phyloP scores from a whole-genome alignment of 202 grass and related monocot species.

The Zizania palustris region DNA sequence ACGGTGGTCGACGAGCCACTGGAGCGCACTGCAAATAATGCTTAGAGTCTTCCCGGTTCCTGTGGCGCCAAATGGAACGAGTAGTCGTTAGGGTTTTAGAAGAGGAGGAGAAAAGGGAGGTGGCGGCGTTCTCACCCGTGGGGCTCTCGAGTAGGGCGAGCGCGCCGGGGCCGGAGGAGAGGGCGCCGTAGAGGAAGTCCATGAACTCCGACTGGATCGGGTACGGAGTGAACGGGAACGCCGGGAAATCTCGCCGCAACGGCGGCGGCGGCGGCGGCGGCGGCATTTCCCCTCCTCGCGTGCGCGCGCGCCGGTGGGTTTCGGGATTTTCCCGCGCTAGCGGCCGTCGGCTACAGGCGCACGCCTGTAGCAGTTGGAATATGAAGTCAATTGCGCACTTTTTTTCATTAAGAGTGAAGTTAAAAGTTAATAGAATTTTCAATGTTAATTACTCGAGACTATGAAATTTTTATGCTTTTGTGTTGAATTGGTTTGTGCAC shows the following conservation, averaged over 20 bases:
- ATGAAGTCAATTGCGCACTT: no score
- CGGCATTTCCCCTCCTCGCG: constrained; percentile 35
- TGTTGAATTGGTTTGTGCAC: no score
- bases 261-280: constrained; percentile 21
- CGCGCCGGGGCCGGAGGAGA: constrained; percentile 58
- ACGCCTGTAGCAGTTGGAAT: no score
- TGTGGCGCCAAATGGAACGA: constrained; percentile 19
- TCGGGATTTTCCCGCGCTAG: constrained; percentile 23
- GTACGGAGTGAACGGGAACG: constrained; percentile 89
- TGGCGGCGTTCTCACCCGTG: constrained; percentile 53
- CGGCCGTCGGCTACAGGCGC: background rate
- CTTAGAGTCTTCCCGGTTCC: constrained; percentile 96
- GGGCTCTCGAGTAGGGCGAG: constrained; percentile 93
- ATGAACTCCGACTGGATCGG: constrained; percentile 91
- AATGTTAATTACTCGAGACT: no score
- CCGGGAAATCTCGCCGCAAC: constrained; percentile 63
- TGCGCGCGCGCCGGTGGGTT: background rate
- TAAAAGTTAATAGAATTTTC: no score
- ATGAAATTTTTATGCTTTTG: no score
- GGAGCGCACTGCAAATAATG: constrained; percentile 85
- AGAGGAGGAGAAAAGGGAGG: background rate
- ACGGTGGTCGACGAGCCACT: constrained; percentile 78
- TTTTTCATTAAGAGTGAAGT: no score
- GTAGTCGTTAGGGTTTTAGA: constrained; percentile 13
- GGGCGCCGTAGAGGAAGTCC: constrained; percentile 75